phyloP scores from a whole-genome alignment of 2,329 filamentous ascomycete species.

The Talaromyces sp. region DNA sequence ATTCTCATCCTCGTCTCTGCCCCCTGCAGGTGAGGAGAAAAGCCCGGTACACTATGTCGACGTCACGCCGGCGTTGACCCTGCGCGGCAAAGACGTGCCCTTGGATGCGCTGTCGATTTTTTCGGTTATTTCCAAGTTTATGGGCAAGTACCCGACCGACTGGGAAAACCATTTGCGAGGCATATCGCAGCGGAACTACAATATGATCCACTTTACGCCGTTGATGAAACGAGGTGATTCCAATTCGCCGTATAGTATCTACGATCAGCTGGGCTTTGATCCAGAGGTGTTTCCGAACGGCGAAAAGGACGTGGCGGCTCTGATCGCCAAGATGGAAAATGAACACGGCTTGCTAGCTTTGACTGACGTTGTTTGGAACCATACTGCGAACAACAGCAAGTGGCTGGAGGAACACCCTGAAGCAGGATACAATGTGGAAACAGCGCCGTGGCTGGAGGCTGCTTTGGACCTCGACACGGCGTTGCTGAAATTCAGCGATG shows the following conservation, averaged over 20 bases:
- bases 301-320: conserved; percentile 69
- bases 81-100: conserved; percentile 70
- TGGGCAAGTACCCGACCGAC: conserved; percentile 84
- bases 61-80: conserved; percentile 72
- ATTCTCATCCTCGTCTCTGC: conserved; percentile 56
- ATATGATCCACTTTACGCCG: conserved; percentile 98
- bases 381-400: conserved; percentile 90
- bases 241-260: conserved; percentile 96
- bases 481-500: conserved; percentile 59
- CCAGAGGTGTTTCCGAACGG: conserved; percentile 74
- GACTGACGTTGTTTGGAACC: conserved; percentile 96
- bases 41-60: conserved; percentile 88
- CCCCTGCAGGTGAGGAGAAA: conserved; percentile 53
- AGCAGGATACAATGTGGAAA: conserved; percentile 87
- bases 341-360: conserved; percentile 80
- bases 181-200: conserved; percentile 88
- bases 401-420: conserved; percentile 95
- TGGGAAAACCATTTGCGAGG: conserved; percentile 87
- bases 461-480: conserved; percentile 72
- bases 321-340: conserved; percentile 76
- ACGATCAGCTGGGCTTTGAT: conserved; percentile 87
- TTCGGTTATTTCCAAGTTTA: conserved; percentile 94
- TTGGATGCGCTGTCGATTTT: conserved; percentile 85
- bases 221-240: conserved; percentile 82
- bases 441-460: conserved; percentile 66